These are phyloP conservation scores for Gossypioides kirkii DNA, from an alignment of 345 rosid genomes.

Conservation along the genomic window DNA sequence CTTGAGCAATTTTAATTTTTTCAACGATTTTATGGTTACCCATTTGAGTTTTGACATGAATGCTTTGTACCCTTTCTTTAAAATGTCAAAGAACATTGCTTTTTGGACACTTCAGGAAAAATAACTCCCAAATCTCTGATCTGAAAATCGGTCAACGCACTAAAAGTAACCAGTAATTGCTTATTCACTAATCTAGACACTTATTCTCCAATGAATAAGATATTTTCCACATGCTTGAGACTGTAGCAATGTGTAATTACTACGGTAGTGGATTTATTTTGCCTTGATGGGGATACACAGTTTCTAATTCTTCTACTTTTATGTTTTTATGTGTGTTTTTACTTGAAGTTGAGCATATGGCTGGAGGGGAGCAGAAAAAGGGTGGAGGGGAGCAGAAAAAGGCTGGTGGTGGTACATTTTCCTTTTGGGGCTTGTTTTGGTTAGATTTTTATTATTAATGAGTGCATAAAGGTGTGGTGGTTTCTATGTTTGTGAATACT, in stretches of 20 bases:
- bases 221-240: not conserved
- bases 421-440: not conserved
- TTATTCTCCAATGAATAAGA: not conserved
- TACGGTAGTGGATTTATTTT: not conserved
- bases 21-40: no score
- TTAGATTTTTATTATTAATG: not conserved
- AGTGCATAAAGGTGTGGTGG: not conserved
- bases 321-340: not conserved
- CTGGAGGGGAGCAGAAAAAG: constrained; percentile 13
- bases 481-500: not conserved
- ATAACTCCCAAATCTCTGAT: not conserved
- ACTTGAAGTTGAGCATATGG: constrained; percentile 10
- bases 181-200: not conserved
- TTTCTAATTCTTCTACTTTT: not conserved
- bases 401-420: constrained; percentile 7
- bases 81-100: not conserved
- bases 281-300: not conserved
- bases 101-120: not conserved
- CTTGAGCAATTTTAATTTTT: not conserved
- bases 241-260: not conserved
- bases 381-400: not conserved
- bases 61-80: not conserved
- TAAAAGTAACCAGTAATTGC: not conserved
- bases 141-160: not conserved
- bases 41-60: not conserved